Evolutionary conservation across 805 yeast species (phyloP), one percentile per base, ranked within the genome.

Genomic region (Tetrapisispora iriomotensis): DNA sequence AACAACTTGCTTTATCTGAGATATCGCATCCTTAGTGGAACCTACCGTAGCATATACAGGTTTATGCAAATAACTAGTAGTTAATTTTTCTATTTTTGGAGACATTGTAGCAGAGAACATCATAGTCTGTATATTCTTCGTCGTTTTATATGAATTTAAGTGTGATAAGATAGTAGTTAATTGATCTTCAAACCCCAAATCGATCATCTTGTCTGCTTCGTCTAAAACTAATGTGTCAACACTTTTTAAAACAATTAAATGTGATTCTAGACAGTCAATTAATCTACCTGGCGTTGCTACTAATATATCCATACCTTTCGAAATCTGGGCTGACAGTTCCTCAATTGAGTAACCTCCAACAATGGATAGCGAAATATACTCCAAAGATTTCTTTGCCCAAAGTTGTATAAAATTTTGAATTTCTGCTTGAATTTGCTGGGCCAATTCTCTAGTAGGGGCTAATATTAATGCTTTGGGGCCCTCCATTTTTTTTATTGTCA

Each of bases 41-140:
- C 95, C 95, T 34, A 90, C 72, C 26, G 74, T 72, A 3, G 82
- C 74, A 26, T 68, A 70, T 0, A 74, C 80, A 0, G 95, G 88
- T 5, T 70, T 61, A 0, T 59, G 53, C 35, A 88, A 64, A 53
- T 82, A 84, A 15, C 70, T 68, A n/a, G 65, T 58, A 0, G 92
- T 75, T 36, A 90, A 60, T 38, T 67, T 69, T 53, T 82, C 86
- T 30, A 87, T 78, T 1, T 75, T 69, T 0, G 77, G 71, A 0
- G 95, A 82, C 76, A 90, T 78, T 0, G 98, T 92, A 0, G 97
- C 97, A 0, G 96, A 84, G 60, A 85, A 90, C 95, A 90, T 82
- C 74, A 86, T 71, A 0, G 94, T 84, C 36, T 77, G 79, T 1
- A 33, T 29, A 13, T 25, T 20, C 3, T 20, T 27, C 9, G 12